Evolutionary conservation across 805 yeast genomes (phyloP), one percentile per base, ranked within the genome.

Genomic region (Kluyveromyces nonfermentans): DNA sequence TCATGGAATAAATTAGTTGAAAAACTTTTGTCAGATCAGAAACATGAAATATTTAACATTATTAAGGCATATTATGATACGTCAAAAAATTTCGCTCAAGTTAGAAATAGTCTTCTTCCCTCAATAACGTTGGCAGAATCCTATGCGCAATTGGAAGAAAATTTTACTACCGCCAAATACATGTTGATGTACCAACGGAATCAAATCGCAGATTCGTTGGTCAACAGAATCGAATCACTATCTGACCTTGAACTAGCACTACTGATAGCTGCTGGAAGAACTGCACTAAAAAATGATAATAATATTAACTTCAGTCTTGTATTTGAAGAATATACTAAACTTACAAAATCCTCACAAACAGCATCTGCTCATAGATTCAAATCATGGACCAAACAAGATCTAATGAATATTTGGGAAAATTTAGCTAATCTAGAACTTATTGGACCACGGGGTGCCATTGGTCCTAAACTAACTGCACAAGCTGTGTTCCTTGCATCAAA

Each of bases 221-320:
- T 52, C 1, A 49, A 57, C 1, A 51, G 50, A 15, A 52, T 64
- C 1, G 49, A 60, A 22, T 66, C 74, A 0, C 61, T 88, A 32
- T 80, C 95, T 3, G 82, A 82, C 46, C 57, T 85, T 25, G 97
- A 90, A 54, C 58, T 82, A 38, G 74, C 83, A 15, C 56, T 90
- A 34, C 63, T 86, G 12, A 77, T 89, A 5, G 77, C 87, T 35
- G 82, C 89, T 0, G 85, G 94, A 0, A 69, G 97, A 37, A 80
- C 81, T 41, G 69, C 77, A 19, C 69, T 75, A 40, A 83, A 80
- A 52, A 70, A 71, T 22, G 79, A 74, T 17, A 62, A 76, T 19
- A 77, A 70, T n/a, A 73, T 85, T 16, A 89, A 86, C 59, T 80
- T 88, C 62, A 85, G 84, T 51, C 64, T 87, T 46, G 83, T 81